phyloP scores from a whole-genome alignment of 1,139 yeast species.

The Scheffersomyces parashehatae region DNA sequence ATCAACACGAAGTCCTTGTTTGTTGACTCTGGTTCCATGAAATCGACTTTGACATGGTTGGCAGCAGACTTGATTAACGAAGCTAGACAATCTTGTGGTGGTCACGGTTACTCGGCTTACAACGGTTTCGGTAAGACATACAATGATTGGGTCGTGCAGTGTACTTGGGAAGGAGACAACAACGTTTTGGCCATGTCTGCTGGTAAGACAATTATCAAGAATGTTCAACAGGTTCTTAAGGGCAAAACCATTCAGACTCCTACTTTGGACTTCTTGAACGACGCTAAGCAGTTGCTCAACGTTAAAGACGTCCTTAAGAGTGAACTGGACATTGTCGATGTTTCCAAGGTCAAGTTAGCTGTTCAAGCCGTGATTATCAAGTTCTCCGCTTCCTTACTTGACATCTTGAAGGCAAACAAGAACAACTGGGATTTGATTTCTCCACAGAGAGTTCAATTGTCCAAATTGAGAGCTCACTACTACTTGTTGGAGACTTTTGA shows the following conservation, averaged over 20 bases:
- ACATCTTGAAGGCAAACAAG: slow-evolving; percentile 29
- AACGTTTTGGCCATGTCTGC: slow-evolving; percentile 80
- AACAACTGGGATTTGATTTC: slow-evolving; percentile 37
- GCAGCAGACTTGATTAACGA: slow-evolving; percentile 80
- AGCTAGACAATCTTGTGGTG: slow-evolving; percentile 95
- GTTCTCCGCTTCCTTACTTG: slow-evolving; percentile 21
- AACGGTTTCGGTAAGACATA: slow-evolving; percentile 88
- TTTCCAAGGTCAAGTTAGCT: slow-evolving; percentile 15
- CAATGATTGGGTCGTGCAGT: slow-evolving; percentile 92
- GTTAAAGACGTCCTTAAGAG: slow-evolving; percentile 6
- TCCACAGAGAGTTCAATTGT: slow-evolving; percentile 24
- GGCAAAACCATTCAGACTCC: slow-evolving; percentile 35
- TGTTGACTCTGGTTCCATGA: slow-evolving; percentile 84
- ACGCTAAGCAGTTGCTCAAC: slow-evolving; percentile 20
- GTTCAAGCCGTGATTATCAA: slow-evolving; percentile 28
- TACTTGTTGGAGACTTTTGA: slow-evolving; percentile 25
- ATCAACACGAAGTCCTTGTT: slow-evolving; percentile 73
- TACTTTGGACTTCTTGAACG: slow-evolving; percentile 47
- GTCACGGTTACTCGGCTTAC: slow-evolving; percentile 91
- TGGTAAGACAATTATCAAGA: slow-evolving; percentile 73
- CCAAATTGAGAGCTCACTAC: slow-evolving; percentile 26
- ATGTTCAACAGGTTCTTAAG: slow-evolving; percentile 36
- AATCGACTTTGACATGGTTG: slow-evolving; percentile 89
- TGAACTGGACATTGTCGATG: slow-evolving; percentile 13
- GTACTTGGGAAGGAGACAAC: slow-evolving; percentile 98